These are phyloP conservation scores for Lepraria neglecta DNA, from an alignment of 495 filamentous ascomycete genomes.

Conservation along the genomic window DNA sequence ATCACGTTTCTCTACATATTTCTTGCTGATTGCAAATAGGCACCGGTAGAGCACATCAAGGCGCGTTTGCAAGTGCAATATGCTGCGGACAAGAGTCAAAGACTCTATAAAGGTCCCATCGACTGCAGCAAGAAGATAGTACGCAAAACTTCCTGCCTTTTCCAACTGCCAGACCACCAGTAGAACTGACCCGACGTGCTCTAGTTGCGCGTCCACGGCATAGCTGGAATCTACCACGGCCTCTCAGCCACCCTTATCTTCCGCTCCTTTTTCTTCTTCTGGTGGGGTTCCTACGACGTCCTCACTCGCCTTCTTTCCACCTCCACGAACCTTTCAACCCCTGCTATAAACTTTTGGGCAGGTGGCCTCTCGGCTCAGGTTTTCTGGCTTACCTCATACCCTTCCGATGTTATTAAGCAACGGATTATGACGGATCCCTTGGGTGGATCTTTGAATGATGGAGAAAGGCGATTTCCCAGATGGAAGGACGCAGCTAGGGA, in stretches of 20 bases:
- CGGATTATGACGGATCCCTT: slow-evolving; percentile 94
- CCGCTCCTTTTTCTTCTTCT: slow-evolving; percentile 90
- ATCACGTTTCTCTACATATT: too few relatives aligned
- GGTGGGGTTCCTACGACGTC: slow-evolving; percentile 91
- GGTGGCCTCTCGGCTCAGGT: slow-evolving; percentile 86
- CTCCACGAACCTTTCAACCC: slow-evolving; percentile 64
- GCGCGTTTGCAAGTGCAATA: slow-evolving; percentile 93
- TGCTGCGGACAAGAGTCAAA: slow-evolving; percentile 59
- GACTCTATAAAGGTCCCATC: slow-evolving; percentile 78
- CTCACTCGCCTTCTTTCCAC: slow-evolving; percentile 60
- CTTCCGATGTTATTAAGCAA: slow-evolving; percentile 93
- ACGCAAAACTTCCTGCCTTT: slow-evolving; percentile 21
- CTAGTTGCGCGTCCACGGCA: slow-evolving; percentile 55
- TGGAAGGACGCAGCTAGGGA: slow-evolving; percentile 78
- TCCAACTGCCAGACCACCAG: background rate
- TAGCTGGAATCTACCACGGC: slow-evolving; percentile 77
- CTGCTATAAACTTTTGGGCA: slow-evolving; percentile 93
- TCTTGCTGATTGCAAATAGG: slow-evolving; percentile 25
- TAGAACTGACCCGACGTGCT: background rate
- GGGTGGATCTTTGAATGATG: slow-evolving; percentile 61
- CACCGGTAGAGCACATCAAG: slow-evolving; percentile 94
- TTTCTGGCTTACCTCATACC: slow-evolving; percentile 90
- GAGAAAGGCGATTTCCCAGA: slow-evolving; percentile 57
- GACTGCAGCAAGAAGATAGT: slow-evolving; percentile 72
- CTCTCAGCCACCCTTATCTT: slow-evolving; percentile 80